phyloP scores from a whole-genome alignment of 208 protist genomes.

The Plasmodiophora brassicae region DNA sequence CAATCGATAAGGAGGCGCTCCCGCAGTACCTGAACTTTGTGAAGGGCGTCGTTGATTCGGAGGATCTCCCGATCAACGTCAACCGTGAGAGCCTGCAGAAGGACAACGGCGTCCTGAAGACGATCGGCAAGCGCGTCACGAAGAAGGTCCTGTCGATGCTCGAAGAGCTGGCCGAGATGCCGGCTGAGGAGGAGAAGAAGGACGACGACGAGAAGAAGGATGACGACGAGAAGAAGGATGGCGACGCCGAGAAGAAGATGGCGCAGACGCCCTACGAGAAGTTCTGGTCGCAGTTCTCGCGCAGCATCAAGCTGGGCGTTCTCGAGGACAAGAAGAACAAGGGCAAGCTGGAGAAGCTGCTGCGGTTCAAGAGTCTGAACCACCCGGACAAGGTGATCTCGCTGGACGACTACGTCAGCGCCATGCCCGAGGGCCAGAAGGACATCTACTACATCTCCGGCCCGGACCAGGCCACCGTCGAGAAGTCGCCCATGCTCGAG shows the following conservation, averaged over 20 bases:
- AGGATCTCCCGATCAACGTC: slow-evolving; percentile 99
- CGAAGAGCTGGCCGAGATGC: slow-evolving; percentile 75
- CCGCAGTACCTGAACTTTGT: slow-evolving; percentile 87
- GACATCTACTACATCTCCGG: slow-evolving; percentile 57
- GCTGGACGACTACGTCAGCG: slow-evolving; percentile 86
- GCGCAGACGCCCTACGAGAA: too few species aligned
- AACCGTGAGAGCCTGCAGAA: slow-evolving; percentile 98
- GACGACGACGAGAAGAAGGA: slow-evolving; percentile 48
- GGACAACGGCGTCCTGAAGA: slow-evolving; percentile 77
- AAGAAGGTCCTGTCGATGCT: slow-evolving; percentile 84
- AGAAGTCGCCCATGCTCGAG: slow-evolving; percentile 52
- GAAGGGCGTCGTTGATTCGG: slow-evolving; percentile 95
- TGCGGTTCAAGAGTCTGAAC: slow-evolving; percentile 69
- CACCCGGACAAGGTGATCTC: slow-evolving; percentile 75
- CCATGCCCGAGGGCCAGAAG: slow-evolving; percentile 55
- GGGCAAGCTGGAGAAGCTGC: slow-evolving; percentile 86
- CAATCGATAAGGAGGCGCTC: slow-evolving; percentile 86
- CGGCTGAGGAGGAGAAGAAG: slow-evolving; percentile 57
- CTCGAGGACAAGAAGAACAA: slow-evolving; percentile 92
- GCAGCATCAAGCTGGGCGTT: slow-evolving; percentile 92
- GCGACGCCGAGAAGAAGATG: slow-evolving; percentile 51
- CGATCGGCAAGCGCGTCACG: slow-evolving; percentile 97
- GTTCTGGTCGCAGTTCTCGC: slow-evolving; percentile 90
- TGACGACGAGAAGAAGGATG: slow-evolving; percentile 58
- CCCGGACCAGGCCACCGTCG: slow-evolving; percentile 39